These are phyloP conservation scores for Diddensiella caesifluorescens DNA, from an alignment of 805 yeast species.

Conservation along the genomic window DNA sequence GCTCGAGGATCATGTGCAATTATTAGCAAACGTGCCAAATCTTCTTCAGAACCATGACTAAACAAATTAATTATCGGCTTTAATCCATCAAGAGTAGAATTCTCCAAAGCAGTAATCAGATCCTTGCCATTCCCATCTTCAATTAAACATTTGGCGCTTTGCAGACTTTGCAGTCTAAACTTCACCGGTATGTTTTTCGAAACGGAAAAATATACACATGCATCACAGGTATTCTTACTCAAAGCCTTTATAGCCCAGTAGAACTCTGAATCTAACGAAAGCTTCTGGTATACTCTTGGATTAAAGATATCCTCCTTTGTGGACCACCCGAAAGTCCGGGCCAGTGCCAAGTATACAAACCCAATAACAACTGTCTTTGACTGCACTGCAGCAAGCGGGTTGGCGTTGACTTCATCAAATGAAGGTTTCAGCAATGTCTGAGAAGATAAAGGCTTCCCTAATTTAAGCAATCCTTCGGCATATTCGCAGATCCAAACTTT, in stretches of 20 bases:
- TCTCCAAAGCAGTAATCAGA: too few species aligned
- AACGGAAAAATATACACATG: neutral
- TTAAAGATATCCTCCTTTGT: neutral
- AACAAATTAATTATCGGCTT: slow-evolving; percentile 7
- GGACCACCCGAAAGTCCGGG: neutral
- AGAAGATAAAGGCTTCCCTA: neutral
- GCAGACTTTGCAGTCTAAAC: neutral
- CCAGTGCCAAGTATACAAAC: slow-evolving; percentile 35
- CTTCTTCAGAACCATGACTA: slow-evolving; percentile 4
- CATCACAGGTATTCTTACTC: neutral
- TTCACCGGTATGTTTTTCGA: neutral
- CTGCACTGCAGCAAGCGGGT: slow-evolving; percentile 51
- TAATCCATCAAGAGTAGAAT: too few species aligned
- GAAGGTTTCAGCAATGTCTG: slow-evolving; percentile 21
- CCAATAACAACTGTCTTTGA: slow-evolving; percentile 49
- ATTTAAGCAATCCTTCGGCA: too few species aligned
- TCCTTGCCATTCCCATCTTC: too few species aligned
- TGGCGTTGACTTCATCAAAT: slow-evolving; percentile 41
- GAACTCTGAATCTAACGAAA: slow-evolving; percentile 15
- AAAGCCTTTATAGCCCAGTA: slow-evolving; percentile 7
- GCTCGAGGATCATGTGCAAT: slow-evolving; percentile 41
- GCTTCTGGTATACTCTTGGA: slow-evolving; percentile 14
- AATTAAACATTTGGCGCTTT: neutral
- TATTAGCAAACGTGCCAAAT: slow-evolving; percentile 31
- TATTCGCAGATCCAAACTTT: slow-evolving; percentile 61